Evolutionary conservation across 805 yeast genomes (phyloP), one percentile per base, ranked within the genome.

Genomic region (Yamadazyma nakazawae): DNA sequence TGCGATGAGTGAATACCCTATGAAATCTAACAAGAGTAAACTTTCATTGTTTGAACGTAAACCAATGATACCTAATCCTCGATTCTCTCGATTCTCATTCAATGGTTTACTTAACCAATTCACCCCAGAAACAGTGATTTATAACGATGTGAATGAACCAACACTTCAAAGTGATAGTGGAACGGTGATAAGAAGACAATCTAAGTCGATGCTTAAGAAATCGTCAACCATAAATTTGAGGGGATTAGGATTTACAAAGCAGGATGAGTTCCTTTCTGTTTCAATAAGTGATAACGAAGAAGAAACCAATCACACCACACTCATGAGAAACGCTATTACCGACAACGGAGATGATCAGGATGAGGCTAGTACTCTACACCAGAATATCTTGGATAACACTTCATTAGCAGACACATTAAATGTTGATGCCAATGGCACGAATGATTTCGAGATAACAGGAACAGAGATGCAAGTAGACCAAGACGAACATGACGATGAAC

Each of bases 1-100:
- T 21, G 7, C 24, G 24, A 21, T 21, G 24, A 7, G 24, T 7
- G 6, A 28, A 9, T 9, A 28, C 32, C 32, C 46, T 11, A 11
- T 41, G 19, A 32, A 19, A 30, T 13, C 34, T 9, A 36, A 37
- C 14, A 37, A 26, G 17, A 43, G 38, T 31, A 42, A 42, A 17
- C 10, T 7, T 5, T 37, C 40, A 18, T 16, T 43, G 21, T n/a
- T 35, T 26, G 45, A 37, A 11, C 11, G 17, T 31, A 43, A 61
- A 50, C 8, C 47, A 5, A 56, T 67, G 43, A 66, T 70, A 32
- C 77, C 77, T 6, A 72, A 72, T 43, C 76, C 76, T 10, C 55
- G 71, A 31, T 72, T 72, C 46, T 72, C 77, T 0, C 59, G 67
- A 32, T 61, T 72, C 43, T 70, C 77, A 0, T 68, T 72, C 54